phyloP scores from a whole-genome alignment of 768 basidiomycete genomes.

The Grammothele lineata region DNA sequence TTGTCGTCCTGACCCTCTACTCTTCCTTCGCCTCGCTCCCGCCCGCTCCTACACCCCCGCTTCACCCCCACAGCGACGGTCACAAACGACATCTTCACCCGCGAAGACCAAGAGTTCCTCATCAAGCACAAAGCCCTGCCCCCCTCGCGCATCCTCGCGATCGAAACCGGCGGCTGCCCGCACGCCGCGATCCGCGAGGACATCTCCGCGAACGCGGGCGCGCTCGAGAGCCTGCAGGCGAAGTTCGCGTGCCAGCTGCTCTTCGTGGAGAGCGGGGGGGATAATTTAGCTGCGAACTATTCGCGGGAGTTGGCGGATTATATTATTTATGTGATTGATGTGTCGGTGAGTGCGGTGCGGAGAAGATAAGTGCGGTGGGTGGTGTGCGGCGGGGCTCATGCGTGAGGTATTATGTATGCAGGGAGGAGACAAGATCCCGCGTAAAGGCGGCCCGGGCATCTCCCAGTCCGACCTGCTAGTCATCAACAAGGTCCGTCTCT shows the following conservation, averaged over 20 bases:
- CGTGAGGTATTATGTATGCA: no score
- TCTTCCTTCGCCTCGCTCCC: no score
- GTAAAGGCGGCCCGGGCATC: slow-evolving; percentile 97
- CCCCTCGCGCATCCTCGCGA: slow-evolving; percentile 81
- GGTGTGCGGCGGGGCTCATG: no score
- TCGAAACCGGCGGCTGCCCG: slow-evolving; percentile 97
- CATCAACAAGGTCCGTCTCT: slow-evolving; percentile 76
- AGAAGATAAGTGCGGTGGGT: no score
- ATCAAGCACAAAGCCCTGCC: slow-evolving; percentile 90
- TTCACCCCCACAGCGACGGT: slow-evolving; percentile 63
- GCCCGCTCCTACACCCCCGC: slow-evolving; percentile 7
- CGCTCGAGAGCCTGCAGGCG: slow-evolving; percentile 89
- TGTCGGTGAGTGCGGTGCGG: slow-evolving; percentile 65
- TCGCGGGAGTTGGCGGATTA: slow-evolving; percentile 96
- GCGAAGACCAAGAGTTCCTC: slow-evolving; percentile 96
- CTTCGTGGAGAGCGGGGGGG: slow-evolving; percentile 94
- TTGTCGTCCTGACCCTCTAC: no score
- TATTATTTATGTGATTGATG: slow-evolving; percentile 91
- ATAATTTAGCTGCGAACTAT: slow-evolving; percentile 97
- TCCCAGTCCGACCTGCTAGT: slow-evolving; percentile 93
- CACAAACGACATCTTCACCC: slow-evolving; percentile 99
- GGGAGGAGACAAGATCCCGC: slow-evolving; percentile 98
- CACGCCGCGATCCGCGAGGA: slow-evolving; percentile 98
- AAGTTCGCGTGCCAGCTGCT: slow-evolving; percentile 88
- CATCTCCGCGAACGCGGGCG: slow-evolving; percentile 95